These are phyloP conservation scores for Conticribra weissflogii DNA, from an alignment of 108 stramenopile genomes.

Conservation along the genomic window DNA sequence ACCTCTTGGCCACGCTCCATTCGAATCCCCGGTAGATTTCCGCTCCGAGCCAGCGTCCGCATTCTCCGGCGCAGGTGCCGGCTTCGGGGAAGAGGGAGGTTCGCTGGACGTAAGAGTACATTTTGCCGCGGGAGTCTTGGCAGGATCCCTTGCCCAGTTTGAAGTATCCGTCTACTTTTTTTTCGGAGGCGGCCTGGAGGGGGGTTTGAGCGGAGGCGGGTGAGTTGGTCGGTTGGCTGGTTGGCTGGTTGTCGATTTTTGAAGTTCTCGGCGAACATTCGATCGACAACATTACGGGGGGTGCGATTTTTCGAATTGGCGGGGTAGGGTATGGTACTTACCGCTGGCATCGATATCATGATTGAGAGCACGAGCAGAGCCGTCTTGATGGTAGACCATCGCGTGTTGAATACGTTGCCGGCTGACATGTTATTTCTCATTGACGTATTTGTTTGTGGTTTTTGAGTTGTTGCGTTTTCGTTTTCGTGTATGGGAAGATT, in stretches of 20 bases:
- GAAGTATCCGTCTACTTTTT: constrained; percentile 27
- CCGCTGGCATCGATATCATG: neutral
- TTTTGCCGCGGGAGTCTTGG: constrained; percentile 25
- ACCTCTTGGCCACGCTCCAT: constrained; percentile 40
- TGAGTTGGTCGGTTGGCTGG: neutral
- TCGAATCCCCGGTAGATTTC: constrained; percentile 42
- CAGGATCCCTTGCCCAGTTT: constrained; percentile 39
- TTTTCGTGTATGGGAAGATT: too few relatives aligned
- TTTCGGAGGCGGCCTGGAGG: constrained; percentile 10
- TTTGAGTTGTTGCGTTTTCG: neutral
- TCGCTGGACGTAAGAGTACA: constrained; percentile 44
- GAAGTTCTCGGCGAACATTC: too few relatives aligned
- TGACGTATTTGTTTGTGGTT: neutral
- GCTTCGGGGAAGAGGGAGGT: constrained; percentile 35
- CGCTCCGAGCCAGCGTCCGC: constrained; percentile 25
- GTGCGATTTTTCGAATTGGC: too few relatives aligned
- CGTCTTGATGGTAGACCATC: neutral
- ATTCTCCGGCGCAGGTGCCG: constrained; percentile 33
- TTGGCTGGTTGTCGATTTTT: too few relatives aligned
- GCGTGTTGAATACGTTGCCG: neutral
- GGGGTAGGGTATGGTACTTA: too few relatives aligned
- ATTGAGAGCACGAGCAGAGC: neutral
- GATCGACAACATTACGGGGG: too few relatives aligned
- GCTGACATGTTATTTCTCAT: neutral
- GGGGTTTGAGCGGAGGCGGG: neutral